Conservation (phyloP, 805 yeast species). For the Lachancea waltii region DNA sequence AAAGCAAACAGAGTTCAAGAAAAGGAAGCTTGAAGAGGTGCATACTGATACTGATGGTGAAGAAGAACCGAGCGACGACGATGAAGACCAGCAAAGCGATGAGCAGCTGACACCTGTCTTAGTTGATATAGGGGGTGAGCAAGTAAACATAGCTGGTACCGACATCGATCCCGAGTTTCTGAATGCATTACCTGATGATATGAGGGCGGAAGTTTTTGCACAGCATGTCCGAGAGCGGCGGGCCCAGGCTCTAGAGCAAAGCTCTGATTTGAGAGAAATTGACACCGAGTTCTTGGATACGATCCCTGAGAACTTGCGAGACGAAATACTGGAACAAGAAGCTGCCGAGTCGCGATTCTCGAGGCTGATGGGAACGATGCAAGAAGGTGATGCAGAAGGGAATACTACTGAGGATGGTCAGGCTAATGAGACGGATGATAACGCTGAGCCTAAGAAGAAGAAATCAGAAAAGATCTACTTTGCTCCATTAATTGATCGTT, state of each 20-base stretch:
- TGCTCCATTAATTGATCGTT: conserved; percentile 65
- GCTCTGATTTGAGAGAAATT: conserved; percentile 52
- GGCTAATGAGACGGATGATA: conserved; percentile 16
- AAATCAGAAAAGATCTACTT: conserved; percentile 38
- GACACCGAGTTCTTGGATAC: conserved; percentile 79
- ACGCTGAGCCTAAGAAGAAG: conserved; percentile 16
- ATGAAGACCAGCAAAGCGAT: conserved; percentile 10
- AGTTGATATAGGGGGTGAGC: conserved; percentile 68
- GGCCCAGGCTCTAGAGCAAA: conserved; percentile 43
- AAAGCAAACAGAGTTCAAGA: conserved; percentile 29
- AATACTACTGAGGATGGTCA: conserved; percentile 10
- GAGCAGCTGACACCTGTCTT: conserved; percentile 45
- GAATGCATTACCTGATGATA: conserved; percentile 84
- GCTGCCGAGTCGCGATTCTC: conserved; percentile 38
- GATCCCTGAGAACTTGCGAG: conserved; percentile 60
- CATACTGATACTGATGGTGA: conserved; percentile 30
- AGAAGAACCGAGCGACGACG: conserved; percentile 15
- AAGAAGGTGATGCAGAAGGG: conserved; percentile 9
- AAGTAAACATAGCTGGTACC: conserved; percentile 80
- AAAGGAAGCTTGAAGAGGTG: conserved; percentile 10
- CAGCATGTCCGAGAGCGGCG: conserved; percentile 77
- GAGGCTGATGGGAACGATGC: conserved; percentile 10
- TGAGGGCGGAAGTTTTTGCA: conserved; percentile 86
- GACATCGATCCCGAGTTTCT: conserved; percentile 89
- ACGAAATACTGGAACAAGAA: conserved; percentile 56